Evolutionary conservation across 2,329 filamentous ascomycete species (phyloP).

Genomic region (Colletotrichum sansevieriae): DNA sequence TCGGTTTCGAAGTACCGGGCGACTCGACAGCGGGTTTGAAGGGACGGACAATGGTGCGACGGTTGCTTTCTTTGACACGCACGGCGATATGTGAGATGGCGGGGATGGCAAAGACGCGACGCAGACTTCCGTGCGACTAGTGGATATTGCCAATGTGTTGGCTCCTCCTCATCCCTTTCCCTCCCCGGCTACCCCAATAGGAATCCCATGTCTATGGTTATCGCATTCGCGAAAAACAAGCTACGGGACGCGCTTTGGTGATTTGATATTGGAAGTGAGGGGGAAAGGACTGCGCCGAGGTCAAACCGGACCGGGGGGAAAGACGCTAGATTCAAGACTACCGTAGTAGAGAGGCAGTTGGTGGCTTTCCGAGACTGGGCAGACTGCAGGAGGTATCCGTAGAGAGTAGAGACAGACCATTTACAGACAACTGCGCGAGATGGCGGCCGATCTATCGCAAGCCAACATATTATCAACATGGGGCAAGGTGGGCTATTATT

Average conservation of each 20-base stretch:
- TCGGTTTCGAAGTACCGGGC: constrained; percentile 8
- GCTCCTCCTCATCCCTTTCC: too few relatives aligned
- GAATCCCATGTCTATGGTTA: constrained; percentile 16
- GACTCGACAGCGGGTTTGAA: background rate
- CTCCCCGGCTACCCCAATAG: background rate
- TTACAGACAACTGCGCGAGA: constrained; percentile 26
- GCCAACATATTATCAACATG: background rate
- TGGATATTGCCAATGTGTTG: too few relatives aligned
- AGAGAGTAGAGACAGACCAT: background rate
- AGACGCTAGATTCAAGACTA: background rate
- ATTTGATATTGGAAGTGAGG: constrained; percentile 25
- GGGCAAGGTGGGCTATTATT: background rate
- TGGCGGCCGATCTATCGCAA: constrained; percentile 17
- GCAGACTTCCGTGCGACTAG: too few relatives aligned
- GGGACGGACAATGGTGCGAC: too few relatives aligned
- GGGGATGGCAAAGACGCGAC: too few relatives aligned
- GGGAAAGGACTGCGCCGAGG: constrained; percentile 22
- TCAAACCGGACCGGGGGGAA: constrained; percentile 15
- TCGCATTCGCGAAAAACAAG: constrained; percentile 7
- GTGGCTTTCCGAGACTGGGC: constrained; percentile 10
- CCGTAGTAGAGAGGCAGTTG: background rate
- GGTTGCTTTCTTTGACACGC: too few relatives aligned
- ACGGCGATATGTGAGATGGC: too few relatives aligned
- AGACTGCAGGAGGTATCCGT: background rate
- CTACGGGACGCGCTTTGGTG: constrained; percentile 8